phyloP scores from a whole-genome alignment of 2,329 filamentous ascomycete species.

The Fusarium stilboides region DNA sequence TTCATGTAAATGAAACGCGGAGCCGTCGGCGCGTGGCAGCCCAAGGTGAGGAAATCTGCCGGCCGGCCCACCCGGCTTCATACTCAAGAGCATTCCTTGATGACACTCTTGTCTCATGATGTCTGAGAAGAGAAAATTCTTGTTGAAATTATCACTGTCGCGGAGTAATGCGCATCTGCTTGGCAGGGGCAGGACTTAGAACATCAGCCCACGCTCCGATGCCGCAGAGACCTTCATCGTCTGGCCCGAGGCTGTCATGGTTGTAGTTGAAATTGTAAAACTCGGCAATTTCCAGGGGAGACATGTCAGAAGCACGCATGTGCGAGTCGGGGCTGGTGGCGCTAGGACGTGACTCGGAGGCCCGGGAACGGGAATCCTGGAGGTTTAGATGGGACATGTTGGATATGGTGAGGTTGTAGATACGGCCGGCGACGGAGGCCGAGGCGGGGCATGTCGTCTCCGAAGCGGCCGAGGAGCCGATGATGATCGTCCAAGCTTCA shows the following conservation, averaged over 20 bases:
- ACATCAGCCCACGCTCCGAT: conserved; percentile 46
- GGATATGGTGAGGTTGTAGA: conserved; percentile 28
- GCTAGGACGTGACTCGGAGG: conserved; percentile 18
- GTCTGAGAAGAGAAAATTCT: background rate
- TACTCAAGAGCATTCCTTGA: background rate
- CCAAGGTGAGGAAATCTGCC: conserved; percentile 20
- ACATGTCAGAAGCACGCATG: conserved; percentile 30
- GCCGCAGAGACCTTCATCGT: conserved; percentile 33
- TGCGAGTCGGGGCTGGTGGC: conserved; percentile 25
- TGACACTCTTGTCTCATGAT: conserved; percentile 3
- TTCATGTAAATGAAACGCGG: conserved; percentile 38
- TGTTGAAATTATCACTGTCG: conserved; percentile 26
- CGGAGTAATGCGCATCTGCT: conserved; percentile 25
- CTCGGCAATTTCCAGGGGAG: conserved; percentile 27
- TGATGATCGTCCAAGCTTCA: conserved; percentile 28
- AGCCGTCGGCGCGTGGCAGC: conserved; percentile 17
- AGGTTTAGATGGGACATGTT: conserved; percentile 24
- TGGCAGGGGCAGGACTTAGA: conserved; percentile 27
- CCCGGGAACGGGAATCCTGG: conserved; percentile 25
- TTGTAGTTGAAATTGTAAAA: conserved; percentile 4
- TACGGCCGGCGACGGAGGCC: conserved; percentile 23
- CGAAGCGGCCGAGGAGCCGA: conserved; percentile 17
- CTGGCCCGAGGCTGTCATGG: conserved; percentile 14
- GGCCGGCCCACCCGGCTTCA: background rate
- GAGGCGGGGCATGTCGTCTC: conserved; percentile 38